Evolutionary conservation across 768 basidiomycete species (phyloP), one percentile per base, ranked within the genome.

Genomic region (Mycena pura): DNA sequence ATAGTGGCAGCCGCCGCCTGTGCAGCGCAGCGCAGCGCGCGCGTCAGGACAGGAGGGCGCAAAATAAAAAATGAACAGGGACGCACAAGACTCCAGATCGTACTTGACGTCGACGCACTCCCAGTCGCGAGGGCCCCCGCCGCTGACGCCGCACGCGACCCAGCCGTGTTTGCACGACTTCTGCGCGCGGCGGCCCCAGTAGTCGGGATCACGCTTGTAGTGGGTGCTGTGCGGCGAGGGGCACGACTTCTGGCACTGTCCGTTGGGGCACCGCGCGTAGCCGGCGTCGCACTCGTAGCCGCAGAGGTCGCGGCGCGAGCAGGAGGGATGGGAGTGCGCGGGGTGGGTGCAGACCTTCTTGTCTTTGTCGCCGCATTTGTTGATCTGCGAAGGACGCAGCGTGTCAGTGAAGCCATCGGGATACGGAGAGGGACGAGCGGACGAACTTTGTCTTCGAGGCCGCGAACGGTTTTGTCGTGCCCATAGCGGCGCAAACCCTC

Each of bases 81-180:
- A 75, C 76, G 58, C 46, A 78, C 78, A 79, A 66, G 75, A 76
- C 62, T 77, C 78, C 15, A 79, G 69, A 54, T 78, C 76, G 34
- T 48, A 56, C 34, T 36, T 62, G 13, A 72, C 73, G 51, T 78
- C 61, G 52, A 79, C 53, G 57, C 78, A 79, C 57, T 78, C 78
- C 75, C 76, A 79, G 1, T 74, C 73, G 9, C 70, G 58, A 5
- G 59, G n/a, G 6, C 57, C 43, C 4, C 71, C 68, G 15, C 73
- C 73, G 40, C 61, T 71, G 29, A 78, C 62, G 25, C 76, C 77
- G 48, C 78, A 79, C 11, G 73, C 71, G 0, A 63, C 67, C 68
- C 67, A 68, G 28, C 72, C 77, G 15, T 55, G 57, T 31, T 61
- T 61, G 62, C 77, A 78, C 25, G 38, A 36, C 11, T 46, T 49